phyloP scores from a whole-genome alignment of 2,329 filamentous ascomycete genomes.

The Alternaria atra region DNA sequence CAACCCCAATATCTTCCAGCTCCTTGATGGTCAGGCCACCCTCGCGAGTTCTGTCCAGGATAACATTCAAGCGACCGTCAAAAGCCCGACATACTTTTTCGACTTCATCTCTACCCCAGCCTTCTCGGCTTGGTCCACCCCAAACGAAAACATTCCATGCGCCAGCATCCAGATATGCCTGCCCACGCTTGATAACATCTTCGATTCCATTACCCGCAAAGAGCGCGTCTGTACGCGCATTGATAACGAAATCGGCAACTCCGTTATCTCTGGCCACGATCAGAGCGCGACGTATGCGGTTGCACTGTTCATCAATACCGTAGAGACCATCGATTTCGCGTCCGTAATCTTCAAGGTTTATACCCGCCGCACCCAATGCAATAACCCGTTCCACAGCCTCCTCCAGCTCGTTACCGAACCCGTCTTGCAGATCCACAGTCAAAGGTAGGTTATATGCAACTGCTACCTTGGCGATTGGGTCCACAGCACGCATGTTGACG shows the following conservation, averaged over 20 bases:
- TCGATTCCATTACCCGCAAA: too few species aligned
- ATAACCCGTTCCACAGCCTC: slow-evolving; percentile 59
- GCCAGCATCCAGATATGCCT: slow-evolving; percentile 52
- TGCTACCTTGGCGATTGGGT: slow-evolving; percentile 57
- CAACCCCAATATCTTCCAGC: slow-evolving; percentile 42
- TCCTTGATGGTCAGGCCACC: slow-evolving; percentile 35
- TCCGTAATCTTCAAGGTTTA: slow-evolving; percentile 66
- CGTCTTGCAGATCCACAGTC: slow-evolving; percentile 69
- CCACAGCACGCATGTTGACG: slow-evolving; percentile 61
- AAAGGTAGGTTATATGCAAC: slow-evolving; percentile 57
- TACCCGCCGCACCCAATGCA: slow-evolving; percentile 63
- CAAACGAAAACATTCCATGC: slow-evolving; percentile 69
- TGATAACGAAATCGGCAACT: too few species aligned
- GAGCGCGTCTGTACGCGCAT: too few species aligned
- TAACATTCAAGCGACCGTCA: slow-evolving; percentile 43
- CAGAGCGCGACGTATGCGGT: slow-evolving; percentile 57
- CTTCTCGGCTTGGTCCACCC: slow-evolving; percentile 59
- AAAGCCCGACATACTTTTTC: slow-evolving; percentile 30
- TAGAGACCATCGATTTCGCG: slow-evolving; percentile 47
- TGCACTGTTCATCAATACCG: slow-evolving; percentile 58
- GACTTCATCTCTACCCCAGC: slow-evolving; percentile 35
- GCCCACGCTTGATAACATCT: too few species aligned
- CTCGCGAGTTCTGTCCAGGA: slow-evolving; percentile 20
- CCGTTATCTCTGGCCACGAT: slow-evolving; percentile 53
- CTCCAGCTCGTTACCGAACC: slow-evolving; percentile 61